Percentiles rank a stretch among this genome's conserved stretches.
Conservation (phyloP, 2,329 filamentous ascomycete species). For the Aureobasidium sp. region DNA sequence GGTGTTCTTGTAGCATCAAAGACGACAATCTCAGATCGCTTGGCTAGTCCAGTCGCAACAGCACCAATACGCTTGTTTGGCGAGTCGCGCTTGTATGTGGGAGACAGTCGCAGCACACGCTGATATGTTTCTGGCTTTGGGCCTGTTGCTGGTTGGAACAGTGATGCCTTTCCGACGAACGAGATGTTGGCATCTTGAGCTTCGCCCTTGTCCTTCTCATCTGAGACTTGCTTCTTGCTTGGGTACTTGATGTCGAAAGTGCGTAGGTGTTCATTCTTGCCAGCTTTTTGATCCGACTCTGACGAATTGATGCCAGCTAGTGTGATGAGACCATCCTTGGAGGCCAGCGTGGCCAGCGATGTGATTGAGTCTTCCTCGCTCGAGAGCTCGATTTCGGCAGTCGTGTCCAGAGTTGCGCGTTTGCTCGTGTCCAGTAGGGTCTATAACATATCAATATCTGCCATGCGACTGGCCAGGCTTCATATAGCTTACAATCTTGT, state of each 20-base stretch:
- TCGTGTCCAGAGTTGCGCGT: conserved; percentile 51
- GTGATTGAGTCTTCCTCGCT: conserved; percentile 83
- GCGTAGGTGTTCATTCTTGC: conserved; percentile 77
- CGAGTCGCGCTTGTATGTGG: conserved; percentile 40
- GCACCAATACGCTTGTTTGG: conserved; percentile 60
- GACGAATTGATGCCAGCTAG: conserved; percentile 80
- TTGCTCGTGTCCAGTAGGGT: conserved; percentile 65
- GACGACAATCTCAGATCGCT: conserved; percentile 65
- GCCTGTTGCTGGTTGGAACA: conserved; percentile 39
- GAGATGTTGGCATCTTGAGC: conserved; percentile 30
- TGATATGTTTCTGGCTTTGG: conserved; percentile 51
- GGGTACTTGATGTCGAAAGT: conserved; percentile 58
- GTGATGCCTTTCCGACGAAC: conserved; percentile 40
- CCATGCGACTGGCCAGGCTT: neutral
- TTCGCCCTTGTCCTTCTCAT: conserved; percentile 26
- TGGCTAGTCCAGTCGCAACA: conserved; percentile 66
- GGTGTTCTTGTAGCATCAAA: conserved; percentile 58
- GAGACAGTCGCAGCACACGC: conserved; percentile 48
- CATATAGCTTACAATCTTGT: conserved; percentile 64
- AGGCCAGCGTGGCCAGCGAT: conserved; percentile 61
- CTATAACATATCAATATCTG: conserved; percentile 31
- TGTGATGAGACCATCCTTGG: conserved; percentile 46
- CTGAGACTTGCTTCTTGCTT: conserved; percentile 34
- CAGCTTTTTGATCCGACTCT: conserved; percentile 59
- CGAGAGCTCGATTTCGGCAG: conserved; percentile 67